Conservation (phyloP, 495 filamentous ascomycete genomes). For the Penicillium soppii region DNA sequence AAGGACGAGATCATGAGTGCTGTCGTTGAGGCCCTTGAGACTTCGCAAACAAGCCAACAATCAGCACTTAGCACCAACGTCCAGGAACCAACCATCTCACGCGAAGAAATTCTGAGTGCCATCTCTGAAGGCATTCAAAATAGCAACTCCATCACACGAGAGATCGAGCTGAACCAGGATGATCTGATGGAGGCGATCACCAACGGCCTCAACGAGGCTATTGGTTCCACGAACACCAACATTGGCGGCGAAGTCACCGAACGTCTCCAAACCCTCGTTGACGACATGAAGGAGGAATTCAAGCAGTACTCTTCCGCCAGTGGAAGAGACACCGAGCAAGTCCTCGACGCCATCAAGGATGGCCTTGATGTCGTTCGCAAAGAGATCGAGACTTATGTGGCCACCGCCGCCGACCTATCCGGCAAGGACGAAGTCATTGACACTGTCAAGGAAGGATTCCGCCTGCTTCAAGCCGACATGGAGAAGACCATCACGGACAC, state of each 20-base stretch:
- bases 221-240: constrained; percentile 43
- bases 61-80: constrained; percentile 21
- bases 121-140: constrained; percentile 57
- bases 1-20: constrained; percentile 47
- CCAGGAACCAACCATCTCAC: constrained; percentile 36
- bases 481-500: constrained; percentile 57
- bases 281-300: constrained; percentile 70
- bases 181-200: constrained; percentile 67
- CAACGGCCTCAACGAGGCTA: constrained; percentile 54
- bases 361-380: constrained; percentile 76
- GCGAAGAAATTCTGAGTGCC: constrained; percentile 55
- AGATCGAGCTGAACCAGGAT: constrained; percentile 62
- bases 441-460: constrained; percentile 69
- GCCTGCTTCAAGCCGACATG: constrained; percentile 70
- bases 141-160: constrained; percentile 47
- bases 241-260: constrained; percentile 67
- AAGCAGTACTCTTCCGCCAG: constrained; percentile 73
- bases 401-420: constrained; percentile 61
- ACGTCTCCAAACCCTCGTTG: constrained; percentile 70
- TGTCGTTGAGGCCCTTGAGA: constrained; percentile 18
- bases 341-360: constrained; percentile 82
- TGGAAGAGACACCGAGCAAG: constrained; percentile 74
- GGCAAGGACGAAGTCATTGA: constrained; percentile 77
- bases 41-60: constrained; percentile 9
- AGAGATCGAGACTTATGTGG: constrained; percentile 79